A percentile compares a stretch with the other conserved stretches of the same genome.
phyloP scores from a whole-genome alignment of 73 alveolate species.

The Paramecium sexaurelia region DNA sequence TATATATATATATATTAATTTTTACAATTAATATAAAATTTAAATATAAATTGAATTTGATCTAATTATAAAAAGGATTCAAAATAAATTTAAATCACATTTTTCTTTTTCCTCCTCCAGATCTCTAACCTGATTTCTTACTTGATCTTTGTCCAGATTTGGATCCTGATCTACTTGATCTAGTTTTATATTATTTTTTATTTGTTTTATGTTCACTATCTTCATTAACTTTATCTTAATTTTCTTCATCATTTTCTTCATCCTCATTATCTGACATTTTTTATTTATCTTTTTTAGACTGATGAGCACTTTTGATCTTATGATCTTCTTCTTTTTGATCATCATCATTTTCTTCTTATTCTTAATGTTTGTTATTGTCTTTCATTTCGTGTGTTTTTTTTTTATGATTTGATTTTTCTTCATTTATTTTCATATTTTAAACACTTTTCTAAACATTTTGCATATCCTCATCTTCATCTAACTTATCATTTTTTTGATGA shows the following conservation, averaged over 20 bases:
- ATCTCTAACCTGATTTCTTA: not conserved
- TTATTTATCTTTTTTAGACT: not conserved
- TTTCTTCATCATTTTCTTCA: not conserved
- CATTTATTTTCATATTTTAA: slow-evolving; percentile 9
- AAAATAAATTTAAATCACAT: not conserved
- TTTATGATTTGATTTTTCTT: not conserved
- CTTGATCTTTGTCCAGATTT: not conserved
- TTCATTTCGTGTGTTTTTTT: not conserved
- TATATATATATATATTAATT: no score
- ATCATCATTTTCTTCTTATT: not conserved
- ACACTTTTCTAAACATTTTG: slow-evolving; percentile 20
- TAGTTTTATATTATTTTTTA: not conserved
- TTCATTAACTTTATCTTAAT: not conserved
- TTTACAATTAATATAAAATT: no score
- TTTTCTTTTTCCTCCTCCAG: slow-evolving; percentile 9
- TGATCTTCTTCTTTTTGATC: not conserved
- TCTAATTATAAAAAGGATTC: not conserved
- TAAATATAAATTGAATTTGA: no score
- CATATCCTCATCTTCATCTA: not conserved
- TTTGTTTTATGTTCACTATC: not conserved
- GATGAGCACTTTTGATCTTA: not conserved
- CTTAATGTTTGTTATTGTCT: not conserved
- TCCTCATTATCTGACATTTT: not conserved
- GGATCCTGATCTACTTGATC: not conserved
- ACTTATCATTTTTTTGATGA: not conserved